A percentile compares a stretch with the other conserved stretches of the same genome.
phyloP scores from a whole-genome alignment of 306 rosid species.

The Prunus fruticosa region DNA sequence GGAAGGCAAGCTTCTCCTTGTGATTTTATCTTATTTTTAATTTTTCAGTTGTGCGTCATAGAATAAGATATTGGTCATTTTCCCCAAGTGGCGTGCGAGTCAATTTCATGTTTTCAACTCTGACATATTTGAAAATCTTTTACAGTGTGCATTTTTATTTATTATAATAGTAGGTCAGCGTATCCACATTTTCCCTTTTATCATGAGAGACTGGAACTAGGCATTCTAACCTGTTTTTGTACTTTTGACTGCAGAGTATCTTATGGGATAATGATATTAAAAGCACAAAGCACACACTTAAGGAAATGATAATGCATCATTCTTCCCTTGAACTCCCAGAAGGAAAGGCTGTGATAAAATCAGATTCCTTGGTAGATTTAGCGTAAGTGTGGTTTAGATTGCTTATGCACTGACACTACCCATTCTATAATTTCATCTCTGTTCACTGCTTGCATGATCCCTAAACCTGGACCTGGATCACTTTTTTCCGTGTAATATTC shows the following conservation, averaged over 20 bases:
- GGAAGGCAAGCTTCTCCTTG: slow-evolving; percentile 49
- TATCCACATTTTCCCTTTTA: neutral
- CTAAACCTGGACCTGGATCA: neutral
- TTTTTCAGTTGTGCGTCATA: neutral
- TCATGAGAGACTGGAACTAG: neutral
- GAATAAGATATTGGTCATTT: neutral
- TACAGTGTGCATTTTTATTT: neutral
- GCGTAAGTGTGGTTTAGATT: slow-evolving; percentile 58
- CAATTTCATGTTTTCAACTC: neutral
- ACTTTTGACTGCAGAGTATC: slow-evolving; percentile 58
- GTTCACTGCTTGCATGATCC: neutral
- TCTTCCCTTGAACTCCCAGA: slow-evolving; percentile 72
- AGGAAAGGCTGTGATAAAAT: slow-evolving; percentile 76
- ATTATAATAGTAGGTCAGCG: neutral
- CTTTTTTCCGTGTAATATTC: neutral
- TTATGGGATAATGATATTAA: slow-evolving; percentile 90
- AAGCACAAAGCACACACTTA: slow-evolving; percentile 77
- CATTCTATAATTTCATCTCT: neutral
- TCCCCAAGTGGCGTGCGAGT: neutral
- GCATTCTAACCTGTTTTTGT: neutral
- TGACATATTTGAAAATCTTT: neutral
- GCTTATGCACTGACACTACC: slow-evolving; percentile 3
- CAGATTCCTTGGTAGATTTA: slow-evolving; percentile 61
- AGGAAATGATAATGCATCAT: slow-evolving; percentile 73
- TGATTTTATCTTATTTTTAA: neutral